A percentile compares a stretch with the other conserved stretches of the same genome.
phyloP scores from a whole-genome alignment of 2,329 filamentous ascomycete species.

The Aspergillus luchuensis region DNA sequence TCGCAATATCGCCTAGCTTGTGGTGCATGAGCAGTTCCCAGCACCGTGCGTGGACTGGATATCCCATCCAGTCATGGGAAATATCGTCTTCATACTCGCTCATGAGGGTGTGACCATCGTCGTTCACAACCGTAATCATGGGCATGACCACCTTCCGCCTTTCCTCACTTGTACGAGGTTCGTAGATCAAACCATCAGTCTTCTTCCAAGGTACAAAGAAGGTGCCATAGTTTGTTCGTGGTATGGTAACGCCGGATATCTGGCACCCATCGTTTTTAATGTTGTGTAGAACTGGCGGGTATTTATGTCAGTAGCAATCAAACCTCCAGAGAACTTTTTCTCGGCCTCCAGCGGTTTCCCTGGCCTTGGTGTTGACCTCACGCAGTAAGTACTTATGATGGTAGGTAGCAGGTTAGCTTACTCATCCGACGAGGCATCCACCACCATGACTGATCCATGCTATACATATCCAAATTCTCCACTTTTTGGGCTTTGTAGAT shows the following conservation, averaged over 20 bases:
- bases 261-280: neutral
- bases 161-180: neutral
- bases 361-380: too few relatives aligned
- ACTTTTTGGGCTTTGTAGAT: neutral
- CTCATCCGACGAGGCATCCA: neutral
- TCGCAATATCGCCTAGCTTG: neutral
- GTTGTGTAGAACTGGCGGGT: neutral
- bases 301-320: neutral
- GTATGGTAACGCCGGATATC: neutral
- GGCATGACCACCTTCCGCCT: neutral
- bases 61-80: neutral
- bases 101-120: neutral
- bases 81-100: too few relatives aligned
- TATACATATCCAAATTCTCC: neutral
- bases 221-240: neutral
- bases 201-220: neutral
- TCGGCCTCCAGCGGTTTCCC: too few relatives aligned
- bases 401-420: neutral
- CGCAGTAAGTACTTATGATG: too few relatives aligned
- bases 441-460: neutral
- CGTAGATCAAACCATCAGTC: neutral
- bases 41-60: neutral
- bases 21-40: neutral
- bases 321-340: too few relatives aligned
- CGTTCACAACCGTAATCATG: neutral